phyloP scores from a whole-genome alignment of 495 filamentous ascomycete genomes.

The Thermothielavioides terrestris region DNA sequence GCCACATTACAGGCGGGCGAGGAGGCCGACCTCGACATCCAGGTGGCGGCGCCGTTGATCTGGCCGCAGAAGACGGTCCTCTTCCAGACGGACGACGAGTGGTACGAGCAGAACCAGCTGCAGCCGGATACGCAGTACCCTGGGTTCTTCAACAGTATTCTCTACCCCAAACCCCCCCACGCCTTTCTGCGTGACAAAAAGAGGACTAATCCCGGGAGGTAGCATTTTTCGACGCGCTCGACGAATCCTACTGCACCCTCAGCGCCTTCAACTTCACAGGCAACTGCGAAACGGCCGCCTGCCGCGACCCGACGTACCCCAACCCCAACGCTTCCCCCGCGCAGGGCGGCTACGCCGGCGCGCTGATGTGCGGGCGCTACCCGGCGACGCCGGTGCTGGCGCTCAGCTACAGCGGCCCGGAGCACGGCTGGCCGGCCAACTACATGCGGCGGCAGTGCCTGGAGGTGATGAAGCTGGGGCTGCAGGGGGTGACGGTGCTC shows the following conservation, averaged over 20 bases:
- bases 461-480: constrained; percentile 54
- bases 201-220: constrained; percentile 9
- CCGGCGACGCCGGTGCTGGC: constrained; percentile 31
- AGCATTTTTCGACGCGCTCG: constrained; percentile 43
- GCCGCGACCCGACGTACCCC: constrained; percentile 48
- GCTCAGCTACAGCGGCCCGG: constrained; percentile 34
- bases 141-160: constrained; percentile 44
- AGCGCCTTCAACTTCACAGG: constrained; percentile 32
- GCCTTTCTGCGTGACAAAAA: constrained; percentile 28
- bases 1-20: constrained; percentile 21
- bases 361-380: constrained; percentile 50
- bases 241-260: constrained; percentile 51
- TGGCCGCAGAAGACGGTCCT: constrained; percentile 52
- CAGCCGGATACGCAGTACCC: constrained; percentile 14
- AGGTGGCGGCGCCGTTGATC: constrained; percentile 34
- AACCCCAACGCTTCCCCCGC: constrained; percentile 33
- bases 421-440: constrained; percentile 25
- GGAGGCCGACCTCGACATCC: constrained; percentile 30
- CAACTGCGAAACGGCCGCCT: constrained; percentile 20
- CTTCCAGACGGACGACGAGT: constrained; percentile 51
- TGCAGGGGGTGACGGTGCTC: constrained; percentile 53
- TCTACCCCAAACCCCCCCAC: neutral
- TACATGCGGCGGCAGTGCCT: constrained; percentile 36
- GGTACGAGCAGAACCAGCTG: constrained; percentile 27
- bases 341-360: constrained; percentile 47